Evolutionary conservation across 192 early-diverging fungal genomes (phyloP), one percentile per base, ranked within the genome.

Genomic region (Chytriomyces hyalinus): DNA sequence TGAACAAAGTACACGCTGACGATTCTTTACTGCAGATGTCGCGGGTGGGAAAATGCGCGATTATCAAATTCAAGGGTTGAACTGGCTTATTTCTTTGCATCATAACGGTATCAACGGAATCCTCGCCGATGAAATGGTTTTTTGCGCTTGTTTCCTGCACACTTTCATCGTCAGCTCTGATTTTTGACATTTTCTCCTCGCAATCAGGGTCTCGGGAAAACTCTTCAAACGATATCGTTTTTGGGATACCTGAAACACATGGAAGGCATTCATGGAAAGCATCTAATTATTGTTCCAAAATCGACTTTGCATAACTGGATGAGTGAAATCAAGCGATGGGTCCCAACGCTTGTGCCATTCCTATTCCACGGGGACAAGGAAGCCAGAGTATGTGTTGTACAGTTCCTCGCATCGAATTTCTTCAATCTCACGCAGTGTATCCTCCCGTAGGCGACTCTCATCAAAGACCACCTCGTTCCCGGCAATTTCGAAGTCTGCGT

Each of bases 91-190:
- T 43, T 96, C 94, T 2, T 86, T 99, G 59, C 97, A 90, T 73
- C 92, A 96, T 74, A 97, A 99, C 80, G 94, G 94, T n/a, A 95
- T 99, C 82, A 99, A 99, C 80, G 97, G 97, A 24, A 97, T 98
- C 65, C 82, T 99, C 46, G 96, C 97, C n/a, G 97, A 98, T 84
- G 96, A 98, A 83, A 97, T 98, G 96, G 93, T 92, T 84, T 65
- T 61, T 44, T 43, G 4, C 70, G 13, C 6, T 71, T 50, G 49
- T 36, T 51, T 24, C 17, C 9, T 36, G 4, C 8, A 8, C 13
- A 7, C 9, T 59, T 59, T 45, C 13, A 15, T 43, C 15, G 10
- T 65, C 15, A 53, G 28, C 51, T 28, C 22, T 65, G 47, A 73
- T 78, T 11, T 46, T 20, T 48, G 5, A 43, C 6, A 6, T 53